Evolutionary conservation across 257 asterid genomes (phyloP).

Genomic region (Eustoma russellianum): DNA sequence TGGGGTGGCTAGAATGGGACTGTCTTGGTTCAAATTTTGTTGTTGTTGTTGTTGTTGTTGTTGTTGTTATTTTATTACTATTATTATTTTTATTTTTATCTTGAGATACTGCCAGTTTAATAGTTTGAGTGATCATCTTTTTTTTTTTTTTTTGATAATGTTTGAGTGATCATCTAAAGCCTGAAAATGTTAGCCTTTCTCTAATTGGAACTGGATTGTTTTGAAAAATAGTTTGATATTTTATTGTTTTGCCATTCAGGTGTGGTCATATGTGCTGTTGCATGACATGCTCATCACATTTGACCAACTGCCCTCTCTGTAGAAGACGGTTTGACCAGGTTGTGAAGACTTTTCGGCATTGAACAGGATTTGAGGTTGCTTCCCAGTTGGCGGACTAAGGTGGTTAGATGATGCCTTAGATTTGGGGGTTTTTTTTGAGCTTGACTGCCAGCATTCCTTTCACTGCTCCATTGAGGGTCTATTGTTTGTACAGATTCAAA

Average conservation of each 20-base stretch:
- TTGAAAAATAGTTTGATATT: too few species aligned
- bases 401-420: background rate
- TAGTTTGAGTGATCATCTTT: too few species aligned
- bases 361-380: constrained; percentile 14
- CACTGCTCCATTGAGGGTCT: background rate
- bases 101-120: too few species aligned
- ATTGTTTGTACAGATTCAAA: background rate
- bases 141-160: too few species aligned
- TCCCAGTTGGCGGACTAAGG: background rate
- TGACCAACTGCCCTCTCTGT: constrained; percentile 88
- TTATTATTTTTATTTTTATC: too few species aligned
- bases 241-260: constrained; percentile 41
- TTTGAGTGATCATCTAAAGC: too few species aligned
- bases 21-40: too few species aligned
- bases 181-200: too few species aligned
- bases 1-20: too few species aligned
- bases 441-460: background rate
- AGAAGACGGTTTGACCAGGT: constrained; percentile 72
- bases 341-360: constrained; percentile 85
- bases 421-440: background rate
- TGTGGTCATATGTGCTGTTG: constrained; percentile 99
- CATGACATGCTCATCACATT: constrained; percentile 70
- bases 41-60: too few species aligned
- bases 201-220: too few species aligned
- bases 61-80: too few species aligned